These are phyloP conservation scores for Porcisia deanei DNA, from an alignment of 208 protist genomes.

Conservation along the genomic window DNA sequence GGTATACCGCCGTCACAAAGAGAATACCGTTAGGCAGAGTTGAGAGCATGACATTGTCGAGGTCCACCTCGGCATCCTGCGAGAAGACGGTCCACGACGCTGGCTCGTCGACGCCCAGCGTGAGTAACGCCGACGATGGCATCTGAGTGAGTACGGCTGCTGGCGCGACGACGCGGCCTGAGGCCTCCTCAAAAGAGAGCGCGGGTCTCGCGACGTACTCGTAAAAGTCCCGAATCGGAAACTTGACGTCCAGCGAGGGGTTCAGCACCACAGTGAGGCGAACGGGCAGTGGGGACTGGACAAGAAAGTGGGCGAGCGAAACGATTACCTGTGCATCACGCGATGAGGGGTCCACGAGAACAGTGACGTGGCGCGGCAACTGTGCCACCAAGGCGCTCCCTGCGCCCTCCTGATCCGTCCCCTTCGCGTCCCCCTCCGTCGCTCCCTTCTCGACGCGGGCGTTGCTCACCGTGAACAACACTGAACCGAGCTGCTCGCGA, in stretches of 20 bases:
- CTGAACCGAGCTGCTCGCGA: constrained; percentile 4
- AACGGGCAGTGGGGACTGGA: constrained; percentile 38
- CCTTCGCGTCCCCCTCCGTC: not conserved
- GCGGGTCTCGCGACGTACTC: constrained; percentile 73
- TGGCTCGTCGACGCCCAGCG: constrained; percentile 89
- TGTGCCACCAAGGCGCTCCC: constrained; percentile 4
- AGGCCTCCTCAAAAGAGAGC: constrained; percentile 67
- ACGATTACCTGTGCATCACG: constrained; percentile 82
- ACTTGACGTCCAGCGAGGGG: constrained; percentile 47
- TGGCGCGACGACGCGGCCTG: constrained; percentile 56
- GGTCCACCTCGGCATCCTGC: constrained; percentile 79
- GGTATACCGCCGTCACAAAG: constrained; percentile 75
- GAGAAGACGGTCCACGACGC: constrained; percentile 90
- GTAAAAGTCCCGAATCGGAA: constrained; percentile 94
- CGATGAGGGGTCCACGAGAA: constrained; percentile 92
- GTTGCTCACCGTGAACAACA: constrained; percentile 23
- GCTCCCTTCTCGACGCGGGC: not conserved
- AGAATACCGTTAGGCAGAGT: constrained; percentile 39
- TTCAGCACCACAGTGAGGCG: constrained; percentile 78
- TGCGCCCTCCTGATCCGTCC: not conserved
- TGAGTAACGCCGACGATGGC: constrained; percentile 56
- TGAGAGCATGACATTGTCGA: constrained; percentile 96
- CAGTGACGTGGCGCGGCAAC: constrained; percentile 41
- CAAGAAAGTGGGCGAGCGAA: constrained; percentile 74
- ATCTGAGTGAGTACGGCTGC: constrained; percentile 55